Percentiles rank a stretch among this genome's conserved stretches.
Evolutionary conservation across 2,329 filamentous ascomycete species (phyloP).

Genomic region (Pseudocercospora ulei): DNA sequence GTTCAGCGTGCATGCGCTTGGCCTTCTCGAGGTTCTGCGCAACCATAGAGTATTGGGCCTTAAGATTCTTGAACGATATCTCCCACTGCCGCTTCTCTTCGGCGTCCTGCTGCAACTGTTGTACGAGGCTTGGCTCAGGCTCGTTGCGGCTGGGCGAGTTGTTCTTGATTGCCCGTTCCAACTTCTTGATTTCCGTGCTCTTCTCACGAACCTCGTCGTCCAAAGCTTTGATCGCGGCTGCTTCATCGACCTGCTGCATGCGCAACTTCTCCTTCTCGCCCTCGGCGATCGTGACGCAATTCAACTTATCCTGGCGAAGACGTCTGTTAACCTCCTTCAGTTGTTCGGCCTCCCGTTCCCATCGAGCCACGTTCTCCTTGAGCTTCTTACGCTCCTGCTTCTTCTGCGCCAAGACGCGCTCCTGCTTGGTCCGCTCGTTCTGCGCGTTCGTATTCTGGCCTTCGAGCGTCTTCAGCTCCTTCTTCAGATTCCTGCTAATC

Average conservation of each 20-base stretch:
- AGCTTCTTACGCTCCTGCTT: slow-evolving; percentile 59
- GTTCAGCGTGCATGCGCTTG: slow-evolving; percentile 41
- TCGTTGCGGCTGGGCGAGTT: slow-evolving; percentile 38
- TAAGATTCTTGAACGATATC: slow-evolving; percentile 29
- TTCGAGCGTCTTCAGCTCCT: slow-evolving; percentile 69
- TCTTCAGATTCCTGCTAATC: slow-evolving; percentile 71
- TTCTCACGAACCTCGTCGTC: slow-evolving; percentile 66
- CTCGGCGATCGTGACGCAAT: slow-evolving; percentile 34
- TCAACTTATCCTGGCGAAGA: slow-evolving; percentile 35
- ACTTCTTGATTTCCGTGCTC: slow-evolving; percentile 58
- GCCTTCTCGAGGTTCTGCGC: slow-evolving; percentile 31
- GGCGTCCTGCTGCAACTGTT: slow-evolving; percentile 32
- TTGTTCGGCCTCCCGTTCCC: slow-evolving; percentile 54
- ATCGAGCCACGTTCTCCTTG: slow-evolving; percentile 59
- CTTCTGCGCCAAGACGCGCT: slow-evolving; percentile 60
- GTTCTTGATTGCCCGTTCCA: slow-evolving; percentile 56
- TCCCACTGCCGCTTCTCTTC: slow-evolving; percentile 38
- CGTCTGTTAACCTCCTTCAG: slow-evolving; percentile 43
- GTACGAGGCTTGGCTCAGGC: slow-evolving; percentile 30
- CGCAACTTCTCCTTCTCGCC: slow-evolving; percentile 38
- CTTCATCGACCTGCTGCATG: slow-evolving; percentile 37
- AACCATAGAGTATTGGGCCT: slow-evolving; percentile 30
- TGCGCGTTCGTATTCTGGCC: slow-evolving; percentile 72
- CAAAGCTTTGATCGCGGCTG: slow-evolving; percentile 48
- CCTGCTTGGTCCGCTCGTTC: slow-evolving; percentile 66